A percentile compares a stretch with the other conserved stretches of the same genome.
Evolutionary conservation across 176 grass and related monocot species (phyloP).

Genomic region (Eragrostis nindensis): DNA sequence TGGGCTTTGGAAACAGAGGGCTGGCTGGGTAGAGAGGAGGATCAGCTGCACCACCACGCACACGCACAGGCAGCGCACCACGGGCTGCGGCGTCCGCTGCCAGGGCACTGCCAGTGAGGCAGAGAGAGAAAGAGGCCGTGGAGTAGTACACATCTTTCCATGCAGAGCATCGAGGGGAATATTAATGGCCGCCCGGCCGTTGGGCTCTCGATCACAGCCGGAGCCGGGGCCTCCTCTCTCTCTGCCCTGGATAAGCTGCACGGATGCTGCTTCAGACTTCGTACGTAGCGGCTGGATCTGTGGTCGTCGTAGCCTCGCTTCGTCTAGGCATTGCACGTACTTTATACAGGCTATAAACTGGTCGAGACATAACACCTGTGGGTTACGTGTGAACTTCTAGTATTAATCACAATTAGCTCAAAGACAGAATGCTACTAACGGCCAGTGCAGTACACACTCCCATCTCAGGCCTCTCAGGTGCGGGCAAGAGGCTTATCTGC

Average conservation of each 20-base stretch:
- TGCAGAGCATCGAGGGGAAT: conserved; percentile 15
- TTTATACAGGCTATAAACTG: too few species aligned
- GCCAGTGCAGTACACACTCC: not conserved
- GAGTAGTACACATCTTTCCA: conserved; percentile 20
- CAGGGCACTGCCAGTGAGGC: conserved; percentile 18
- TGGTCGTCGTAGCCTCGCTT: not conserved
- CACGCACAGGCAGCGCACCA: not conserved
- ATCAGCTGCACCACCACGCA: not conserved
- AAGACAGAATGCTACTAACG: not conserved
- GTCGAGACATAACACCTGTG: too few species aligned
- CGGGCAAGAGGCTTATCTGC: not conserved
- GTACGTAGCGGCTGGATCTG: not conserved
- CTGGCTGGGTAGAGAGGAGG: not conserved
- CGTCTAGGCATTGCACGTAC: not conserved
- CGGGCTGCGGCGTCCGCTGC: not conserved
- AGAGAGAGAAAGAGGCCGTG: not conserved
- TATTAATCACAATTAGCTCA: not conserved
- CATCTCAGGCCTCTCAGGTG: not conserved
- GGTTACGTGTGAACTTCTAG: too few species aligned
- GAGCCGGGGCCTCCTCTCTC: too few species aligned
- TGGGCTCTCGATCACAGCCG: conserved; percentile 7
- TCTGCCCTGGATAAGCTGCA: not conserved
- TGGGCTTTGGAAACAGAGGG: not conserved
- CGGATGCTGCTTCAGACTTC: not conserved
- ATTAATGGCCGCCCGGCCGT: conserved; percentile 26